phyloP scores from a whole-genome alignment of 192 early-diverging fungal species.

The Geosiphon pyriformis region DNA sequence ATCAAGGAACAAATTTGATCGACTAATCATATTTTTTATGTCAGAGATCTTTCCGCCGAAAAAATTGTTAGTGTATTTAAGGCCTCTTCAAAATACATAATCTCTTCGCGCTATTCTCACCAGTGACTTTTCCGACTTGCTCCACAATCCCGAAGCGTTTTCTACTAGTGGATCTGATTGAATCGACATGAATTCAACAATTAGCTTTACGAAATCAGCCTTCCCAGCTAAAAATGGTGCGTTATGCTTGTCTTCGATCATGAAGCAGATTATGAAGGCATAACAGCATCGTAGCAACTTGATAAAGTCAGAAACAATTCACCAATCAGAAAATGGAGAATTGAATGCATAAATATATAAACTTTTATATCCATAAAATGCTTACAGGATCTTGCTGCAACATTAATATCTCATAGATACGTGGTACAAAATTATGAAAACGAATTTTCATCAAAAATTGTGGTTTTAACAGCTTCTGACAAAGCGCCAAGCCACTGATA shows the following conservation, averaged over 20 bases:
- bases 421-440: conserved; percentile 12
- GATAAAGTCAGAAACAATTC: background rate
- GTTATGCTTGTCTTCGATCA: conserved; percentile 11
- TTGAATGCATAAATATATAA: background rate
- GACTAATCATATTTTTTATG: conserved; percentile 4
- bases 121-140: conserved; percentile 7
- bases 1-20: background rate
- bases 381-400: conserved; percentile 13
- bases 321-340: background rate
- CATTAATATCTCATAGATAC: conserved; percentile 1
- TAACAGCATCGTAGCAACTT: conserved; percentile 15
- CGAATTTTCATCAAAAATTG: conserved; percentile 12
- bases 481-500: background rate
- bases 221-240: background rate
- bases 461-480: conserved; percentile 2
- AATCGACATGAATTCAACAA: background rate
- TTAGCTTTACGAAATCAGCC: conserved; percentile 3
- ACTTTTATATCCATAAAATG: background rate
- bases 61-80: too few relatives aligned
- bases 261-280: conserved; percentile 14
- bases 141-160: background rate
- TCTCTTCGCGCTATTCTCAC: too few relatives aligned
- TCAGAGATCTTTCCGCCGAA: conserved; percentile 12
- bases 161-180: conserved; percentile 2
- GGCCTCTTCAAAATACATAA: too few relatives aligned